Evolutionary conservation across 108 stramenopile species (phyloP), one percentile per base, ranked within the genome.

Genomic region (Epithemia pelagica): DNA sequence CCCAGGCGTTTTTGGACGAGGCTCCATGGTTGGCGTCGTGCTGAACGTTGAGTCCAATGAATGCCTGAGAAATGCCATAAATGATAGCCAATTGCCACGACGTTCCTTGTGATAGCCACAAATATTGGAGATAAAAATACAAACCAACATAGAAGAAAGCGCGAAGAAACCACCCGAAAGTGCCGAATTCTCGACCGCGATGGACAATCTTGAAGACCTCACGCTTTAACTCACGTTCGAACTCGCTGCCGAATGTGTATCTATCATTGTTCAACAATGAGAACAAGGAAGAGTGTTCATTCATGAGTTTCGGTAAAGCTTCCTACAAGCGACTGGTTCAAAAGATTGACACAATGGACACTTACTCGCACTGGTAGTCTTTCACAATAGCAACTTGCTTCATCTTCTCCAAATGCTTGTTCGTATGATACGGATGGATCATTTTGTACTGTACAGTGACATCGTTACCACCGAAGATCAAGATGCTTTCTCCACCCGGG

Each of bases 21-120:
- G 94, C 94, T 5, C 96, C 96, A 55, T 96, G 96, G 71, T 97
- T 97, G 70, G 95, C 92, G 75, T 97, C 96, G 68, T 97, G 96
- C 71, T 95, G 94, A 20, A 96, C 90, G 66, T 97, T 97, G 55
- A 97, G 61, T 21, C 94, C 94, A 66, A 95, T 92, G 25, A 83
- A 80, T 0, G 90, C 90, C 59, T 84, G 82, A 1, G 87, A 64
- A 27, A 91, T 68, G 15, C 94, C 94, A 61, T 89, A 90, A 25
- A 74, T 58, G 61, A 91, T 77, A 5, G 90, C 94, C 57, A 95
- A 52, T 0, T 72, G 56, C 19, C 68, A 78, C 28, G 81, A 67
- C 25, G 90, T 78, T 28, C 75, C 71, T 23, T 74, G 64, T 19
- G 68, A 69, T n/a, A 79, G 62, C 87, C 87, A 88, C n/a, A 70